Percentiles rank a stretch among this genome's conserved stretches.
These are phyloP conservation scores for Cordyceps militaris DNA, from an alignment of 2,329 filamentous ascomycete species.

Conservation along the genomic window DNA sequence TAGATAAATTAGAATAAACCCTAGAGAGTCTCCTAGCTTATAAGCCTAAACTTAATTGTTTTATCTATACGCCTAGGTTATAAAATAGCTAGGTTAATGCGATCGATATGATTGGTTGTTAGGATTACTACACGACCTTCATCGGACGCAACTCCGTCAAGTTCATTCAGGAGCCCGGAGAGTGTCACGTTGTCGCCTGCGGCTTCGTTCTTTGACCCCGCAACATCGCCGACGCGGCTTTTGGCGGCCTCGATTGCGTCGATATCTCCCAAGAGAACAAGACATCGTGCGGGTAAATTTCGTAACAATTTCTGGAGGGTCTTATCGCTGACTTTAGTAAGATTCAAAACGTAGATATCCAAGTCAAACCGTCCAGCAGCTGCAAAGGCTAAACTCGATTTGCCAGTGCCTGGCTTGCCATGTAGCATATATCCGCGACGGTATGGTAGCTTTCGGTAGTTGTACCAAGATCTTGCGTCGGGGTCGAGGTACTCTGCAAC, in stretches of 20 bases:
- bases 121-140: too few relatives aligned
- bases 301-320: conserved; percentile 14
- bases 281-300: too few relatives aligned
- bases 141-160: too few relatives aligned
- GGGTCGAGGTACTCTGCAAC: conserved; percentile 31
- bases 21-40: background rate
- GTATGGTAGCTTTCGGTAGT: conserved; percentile 23
- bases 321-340: conserved; percentile 24
- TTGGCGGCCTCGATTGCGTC: too few relatives aligned
- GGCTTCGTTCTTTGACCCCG: too few relatives aligned
- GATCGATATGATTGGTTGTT: too few relatives aligned
- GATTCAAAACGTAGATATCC: conserved; percentile 20
- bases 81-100: conserved; percentile 51
- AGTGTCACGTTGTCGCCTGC: too few relatives aligned
- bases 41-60: background rate
- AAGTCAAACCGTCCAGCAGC: conserved; percentile 29
- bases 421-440: conserved; percentile 33
- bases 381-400: conserved; percentile 31
- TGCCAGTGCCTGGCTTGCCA: conserved; percentile 34
- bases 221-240: too few relatives aligned
- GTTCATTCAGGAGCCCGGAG: too few relatives aligned
- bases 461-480: conserved; percentile 24
- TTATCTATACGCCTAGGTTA: conserved; percentile 60
- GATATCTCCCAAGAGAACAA: too few relatives aligned
- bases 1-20: background rate